A percentile compares a stretch with the other conserved stretches of the same genome.
Evolutionary conservation across 2,329 filamentous ascomycete species (phyloP).

Genomic region (Fusarium haematococcum): DNA sequence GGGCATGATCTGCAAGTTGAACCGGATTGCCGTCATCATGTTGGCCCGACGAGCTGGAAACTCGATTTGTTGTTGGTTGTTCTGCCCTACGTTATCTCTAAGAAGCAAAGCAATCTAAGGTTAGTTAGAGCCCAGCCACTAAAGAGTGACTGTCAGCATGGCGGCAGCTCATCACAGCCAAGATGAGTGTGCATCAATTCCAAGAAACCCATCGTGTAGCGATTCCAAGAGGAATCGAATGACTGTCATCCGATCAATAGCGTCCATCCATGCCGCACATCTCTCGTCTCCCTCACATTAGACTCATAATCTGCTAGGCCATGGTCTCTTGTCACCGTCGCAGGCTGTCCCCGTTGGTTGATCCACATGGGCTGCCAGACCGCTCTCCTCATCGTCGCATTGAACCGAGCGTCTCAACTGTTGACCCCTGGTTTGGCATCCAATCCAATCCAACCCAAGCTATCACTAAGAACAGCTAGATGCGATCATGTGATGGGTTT

Average conservation of each 20-base stretch:
- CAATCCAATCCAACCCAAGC: neutral
- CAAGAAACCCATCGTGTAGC: slow-evolving; percentile 8
- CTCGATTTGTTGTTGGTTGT: neutral
- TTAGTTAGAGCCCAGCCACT: neutral
- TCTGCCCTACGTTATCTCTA: neutral
- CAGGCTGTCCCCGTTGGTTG: slow-evolving; percentile 23
- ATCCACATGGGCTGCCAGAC: slow-evolving; percentile 21
- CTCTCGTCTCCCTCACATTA: slow-evolving; percentile 5
- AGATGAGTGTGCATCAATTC: neutral
- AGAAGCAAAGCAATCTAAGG: neutral
- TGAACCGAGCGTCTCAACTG: slow-evolving; percentile 10
- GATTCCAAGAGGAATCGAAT: slow-evolving; percentile 28
- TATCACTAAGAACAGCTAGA: neutral
- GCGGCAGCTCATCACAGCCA: slow-evolving; percentile 26
- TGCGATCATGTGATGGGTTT: slow-evolving; percentile 3
- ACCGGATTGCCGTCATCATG: neutral
- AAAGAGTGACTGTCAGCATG: neutral
- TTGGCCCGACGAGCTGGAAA: neutral
- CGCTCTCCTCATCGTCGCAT: slow-evolving; percentile 18
- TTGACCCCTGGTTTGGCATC: slow-evolving; percentile 9
- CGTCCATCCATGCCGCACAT: slow-evolving; percentile 3
- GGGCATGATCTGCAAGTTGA: neutral
- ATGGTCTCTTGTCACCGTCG: slow-evolving; percentile 28
- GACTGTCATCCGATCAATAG: slow-evolving; percentile 32
- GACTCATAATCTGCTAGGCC: slow-evolving; percentile 15